Conservation (phyloP, 1,284 basidiomycete genomes). For the Trichosporon inkin region DNA sequence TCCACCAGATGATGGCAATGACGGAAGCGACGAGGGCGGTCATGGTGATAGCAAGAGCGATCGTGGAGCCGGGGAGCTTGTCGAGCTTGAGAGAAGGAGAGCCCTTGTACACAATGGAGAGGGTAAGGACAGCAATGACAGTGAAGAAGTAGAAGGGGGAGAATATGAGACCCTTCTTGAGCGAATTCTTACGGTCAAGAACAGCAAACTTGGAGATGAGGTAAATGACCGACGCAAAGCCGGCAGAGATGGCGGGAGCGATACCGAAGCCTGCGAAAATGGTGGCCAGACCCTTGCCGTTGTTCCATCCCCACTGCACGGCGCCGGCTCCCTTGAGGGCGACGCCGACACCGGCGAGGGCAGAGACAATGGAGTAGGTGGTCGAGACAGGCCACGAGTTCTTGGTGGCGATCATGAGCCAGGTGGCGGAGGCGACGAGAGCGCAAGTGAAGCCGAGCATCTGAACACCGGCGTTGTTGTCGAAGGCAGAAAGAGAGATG, state of each 20-base stretch:
- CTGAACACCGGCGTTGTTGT: constrained; percentile 51
- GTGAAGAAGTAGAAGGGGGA: constrained; percentile 53
- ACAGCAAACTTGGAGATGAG: constrained; percentile 51
- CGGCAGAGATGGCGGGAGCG: constrained; percentile 50
- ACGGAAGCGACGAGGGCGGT: constrained; percentile 49
- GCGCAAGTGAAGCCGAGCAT: constrained; percentile 53
- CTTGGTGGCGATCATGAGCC: constrained; percentile 52
- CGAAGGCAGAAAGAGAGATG: constrained; percentile 46
- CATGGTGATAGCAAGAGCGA: constrained; percentile 51
- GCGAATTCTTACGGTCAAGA: constrained; percentile 46
- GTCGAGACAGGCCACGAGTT: constrained; percentile 52
- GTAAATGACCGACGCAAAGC: constrained; percentile 52
- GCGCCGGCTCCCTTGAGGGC: constrained; percentile 49
- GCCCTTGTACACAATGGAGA: constrained; percentile 50
- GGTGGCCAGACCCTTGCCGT: constrained; percentile 51
- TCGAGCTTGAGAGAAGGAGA: constrained; percentile 50
- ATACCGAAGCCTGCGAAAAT: constrained; percentile 52
- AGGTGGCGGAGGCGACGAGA: constrained; percentile 45
- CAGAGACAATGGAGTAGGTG: constrained; percentile 53
- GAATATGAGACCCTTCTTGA: constrained; percentile 39
- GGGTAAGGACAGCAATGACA: constrained; percentile 43
- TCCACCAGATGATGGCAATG: constrained; percentile 53
- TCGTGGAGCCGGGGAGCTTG: constrained; percentile 40
- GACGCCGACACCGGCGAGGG: constrained; percentile 54
- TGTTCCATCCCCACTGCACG: constrained; percentile 55